Evolutionary conservation across 164 flowering plant genomes (phyloP).

Genomic region (Euptelea pleiosperma): DNA sequence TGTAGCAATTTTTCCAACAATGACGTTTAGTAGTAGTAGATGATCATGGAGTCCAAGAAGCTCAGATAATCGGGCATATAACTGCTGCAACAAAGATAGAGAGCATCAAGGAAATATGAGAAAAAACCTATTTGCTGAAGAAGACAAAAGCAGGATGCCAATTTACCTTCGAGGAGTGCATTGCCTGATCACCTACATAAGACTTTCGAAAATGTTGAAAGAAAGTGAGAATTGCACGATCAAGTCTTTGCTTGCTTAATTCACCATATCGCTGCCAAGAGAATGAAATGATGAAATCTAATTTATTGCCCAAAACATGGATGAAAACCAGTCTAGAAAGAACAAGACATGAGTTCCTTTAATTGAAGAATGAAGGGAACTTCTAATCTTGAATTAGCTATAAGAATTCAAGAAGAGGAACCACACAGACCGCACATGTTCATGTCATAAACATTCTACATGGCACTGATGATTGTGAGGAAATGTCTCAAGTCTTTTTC

Average conservation of each 20-base stretch:
- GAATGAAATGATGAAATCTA: background rate
- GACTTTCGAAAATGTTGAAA: conserved; percentile 93
- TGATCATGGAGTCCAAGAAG: conserved; percentile 97
- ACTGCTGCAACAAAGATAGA: conserved; percentile 74
- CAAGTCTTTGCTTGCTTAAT: conserved; percentile 96
- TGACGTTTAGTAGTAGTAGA: conserved; percentile 69
- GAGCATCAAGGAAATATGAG: conserved; percentile 17
- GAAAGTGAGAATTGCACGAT: conserved; percentile 89
- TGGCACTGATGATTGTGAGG: no score
- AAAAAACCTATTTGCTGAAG: background rate
- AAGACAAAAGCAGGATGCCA: background rate
- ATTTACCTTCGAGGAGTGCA: conserved; percentile 93
- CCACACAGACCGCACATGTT: no score
- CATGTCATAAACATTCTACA: no score
- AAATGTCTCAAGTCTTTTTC: no score
- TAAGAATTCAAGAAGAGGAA: no score
- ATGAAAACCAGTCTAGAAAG: background rate
- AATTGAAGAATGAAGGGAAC: no score
- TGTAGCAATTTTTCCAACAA: conserved; percentile 95
- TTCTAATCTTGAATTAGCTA: background rate
- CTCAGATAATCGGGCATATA: conserved; percentile 91
- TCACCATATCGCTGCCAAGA: conserved; percentile 75
- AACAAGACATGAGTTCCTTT: background rate
- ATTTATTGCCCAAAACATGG: background rate
- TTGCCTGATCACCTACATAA: conserved; percentile 97